Base-by-base conservation (phyloP, 2,329 filamentous ascomycete genomes). In the Cordyceps javanica region DNA sequence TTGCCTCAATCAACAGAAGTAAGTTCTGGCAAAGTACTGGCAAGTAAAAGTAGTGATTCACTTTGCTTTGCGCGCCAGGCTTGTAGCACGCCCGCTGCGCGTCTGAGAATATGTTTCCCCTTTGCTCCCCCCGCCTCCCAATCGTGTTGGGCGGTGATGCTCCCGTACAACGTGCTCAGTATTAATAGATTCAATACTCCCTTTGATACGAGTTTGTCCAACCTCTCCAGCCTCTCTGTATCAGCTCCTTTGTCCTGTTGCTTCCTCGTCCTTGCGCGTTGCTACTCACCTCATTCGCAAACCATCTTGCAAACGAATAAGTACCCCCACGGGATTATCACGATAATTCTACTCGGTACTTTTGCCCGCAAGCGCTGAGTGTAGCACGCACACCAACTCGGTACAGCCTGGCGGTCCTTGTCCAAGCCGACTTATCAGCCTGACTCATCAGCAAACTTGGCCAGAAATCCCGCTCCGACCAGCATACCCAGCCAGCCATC, bases 391-490 rank as follows among this genome's bases (percentile, higher is more conserved):
- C 36, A 25, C 50, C 23, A 9, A 14, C 38, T 38, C 32, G 28
- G 21, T 32, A 10, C 48, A 25, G 48, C 48, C 46, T 38, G 10
- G 25, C n/a, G 13, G 44, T 9, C 44, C 13, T 30, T 36, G 16
- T n/a, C 36, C 36, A 38, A 38, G 23, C 36, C 9, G 23, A 41
- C 19, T 36, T 42, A 55, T 55, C 53, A 55, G 53, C 42, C 53
- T 55, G 53, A 55, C 53, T 55, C 53, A 55, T 55, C 53, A 28
- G 21, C 44, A 46, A 32, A 8, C 21, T 9, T 32, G 21, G 34
- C n/a, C 7, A 21, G 5, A 32, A 46, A 19, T 36, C 9, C 52
- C 36, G 44, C 16, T 19, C 25, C 36, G 46, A 38, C n/a, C n/a
- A n/a, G n/a, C n/a, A n/a, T n/a, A 52, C 41, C 21, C 9, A 21